Evolutionary conservation across 768 basidiomycete genomes (phyloP), one percentile per base, ranked within the genome.

Genomic region (Kwoniella mangroviensis): DNA sequence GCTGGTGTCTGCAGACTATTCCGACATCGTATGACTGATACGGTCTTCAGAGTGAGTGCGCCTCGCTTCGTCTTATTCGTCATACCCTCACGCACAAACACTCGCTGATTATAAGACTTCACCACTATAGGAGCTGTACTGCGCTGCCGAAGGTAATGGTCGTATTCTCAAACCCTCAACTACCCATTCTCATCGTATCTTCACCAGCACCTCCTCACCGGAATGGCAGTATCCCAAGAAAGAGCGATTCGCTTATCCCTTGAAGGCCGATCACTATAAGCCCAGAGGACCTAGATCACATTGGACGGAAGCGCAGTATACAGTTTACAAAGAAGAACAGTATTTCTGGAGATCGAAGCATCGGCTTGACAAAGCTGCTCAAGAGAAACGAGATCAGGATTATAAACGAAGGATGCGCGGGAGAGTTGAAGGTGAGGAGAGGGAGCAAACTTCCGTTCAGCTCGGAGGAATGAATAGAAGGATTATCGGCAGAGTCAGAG

Each of bases 291-390:
- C 11, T 4, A 61, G 75, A 26, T 6, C 45, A 10, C n/a, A 42
- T 0, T 76, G 75, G 75, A 55, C 70, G 1, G 43, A 73, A 52
- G 65, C 60, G 12, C 67, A 74, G 15, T 76, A 74, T 54, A 67
- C 42, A 15, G 57, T 68, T 0, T 76, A 76, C 66, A 71, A 72
- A 42, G 61, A 68, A 55, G 73, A 76, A 28, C 71, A 76, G 51
- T 61, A 41, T 21, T 15, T 28, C 17, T 72, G 49, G 43, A 49
- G 43, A 17, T 45, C 17, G 1, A 57, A 56, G n/a, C 7, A 41
- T 3, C 43, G n/a, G 9, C 26, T 22, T 26, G 49, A 63, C 19
- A 63, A 11, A n/a, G 41, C 19, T 45, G 34, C 34, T 34, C 34
- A 34, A 34, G 34, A 34, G 34, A 34, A 34, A 7, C 34, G 34